These are phyloP conservation scores for Eucalyptus coolabah DNA, from an alignment of 345 rosid species.

Conservation along the genomic window DNA sequence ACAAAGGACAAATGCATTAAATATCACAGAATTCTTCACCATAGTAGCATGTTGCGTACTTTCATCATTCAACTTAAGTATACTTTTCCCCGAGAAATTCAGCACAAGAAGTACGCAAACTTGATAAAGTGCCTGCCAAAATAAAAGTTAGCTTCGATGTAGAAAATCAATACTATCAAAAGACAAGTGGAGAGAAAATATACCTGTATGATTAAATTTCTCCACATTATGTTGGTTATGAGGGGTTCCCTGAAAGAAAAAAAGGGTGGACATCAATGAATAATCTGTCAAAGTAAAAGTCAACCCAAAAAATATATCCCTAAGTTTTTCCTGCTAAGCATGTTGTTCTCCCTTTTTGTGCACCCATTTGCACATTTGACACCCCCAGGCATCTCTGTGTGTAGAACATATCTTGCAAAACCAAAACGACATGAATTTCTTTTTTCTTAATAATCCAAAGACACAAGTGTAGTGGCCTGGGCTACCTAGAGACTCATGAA, in stretches of 20 bases:
- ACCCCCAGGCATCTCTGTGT: background rate
- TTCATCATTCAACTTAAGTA: conserved; percentile 7
- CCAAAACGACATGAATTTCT: background rate
- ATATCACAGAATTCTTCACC: conserved; percentile 4
- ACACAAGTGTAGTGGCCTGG: background rate
- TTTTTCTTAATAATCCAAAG: background rate
- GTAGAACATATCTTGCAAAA: background rate
- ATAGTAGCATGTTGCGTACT: background rate
- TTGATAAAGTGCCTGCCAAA: conserved; percentile 41
- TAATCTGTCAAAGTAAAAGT: background rate
- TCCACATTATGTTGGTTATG: conserved; percentile 9
- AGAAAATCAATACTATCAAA: background rate
- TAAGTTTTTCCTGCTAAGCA: background rate
- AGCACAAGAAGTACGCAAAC: conserved; percentile 1
- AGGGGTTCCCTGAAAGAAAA: conserved; percentile 10
- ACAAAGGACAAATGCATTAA: conserved; percentile 8
- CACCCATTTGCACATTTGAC: background rate
- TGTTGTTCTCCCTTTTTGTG: background rate
- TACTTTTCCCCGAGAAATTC: background rate
- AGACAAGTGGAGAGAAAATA: background rate
- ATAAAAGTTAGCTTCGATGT: background rate
- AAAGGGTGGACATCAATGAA: background rate
- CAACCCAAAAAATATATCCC: background rate
- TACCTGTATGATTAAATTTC: conserved; percentile 5
- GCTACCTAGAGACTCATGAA: background rate